A percentile compares a stretch with the other conserved stretches of the same genome.
Conservation (phyloP, 768 basidiomycete species). For the Pleurotus salmoneostramineus region DNA sequence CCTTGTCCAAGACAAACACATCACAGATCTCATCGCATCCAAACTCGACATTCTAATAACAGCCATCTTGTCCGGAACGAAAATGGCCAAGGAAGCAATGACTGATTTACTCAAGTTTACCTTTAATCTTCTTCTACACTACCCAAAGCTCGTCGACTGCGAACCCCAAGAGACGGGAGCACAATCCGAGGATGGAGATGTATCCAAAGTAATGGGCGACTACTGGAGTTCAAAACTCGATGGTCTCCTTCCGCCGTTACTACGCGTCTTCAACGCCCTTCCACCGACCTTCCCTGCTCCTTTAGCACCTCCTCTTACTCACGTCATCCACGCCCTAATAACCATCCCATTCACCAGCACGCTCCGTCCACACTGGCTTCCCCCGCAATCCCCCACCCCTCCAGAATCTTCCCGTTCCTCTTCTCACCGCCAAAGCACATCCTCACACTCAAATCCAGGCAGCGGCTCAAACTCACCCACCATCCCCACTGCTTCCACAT, state of each 20-base stretch:
- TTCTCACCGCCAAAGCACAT: conserved; percentile 22
- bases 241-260: conserved; percentile 62
- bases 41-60: conserved; percentile 58
- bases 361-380: conserved; percentile 63
- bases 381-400: conserved; percentile 24
- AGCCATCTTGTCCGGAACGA: conserved; percentile 44
- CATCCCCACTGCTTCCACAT: conserved; percentile 18
- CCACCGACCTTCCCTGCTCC: conserved; percentile 61
- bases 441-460: conserved; percentile 22
- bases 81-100: conserved; percentile 68
- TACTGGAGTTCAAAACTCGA: conserved; percentile 74
- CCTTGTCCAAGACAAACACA: conserved; percentile 64
- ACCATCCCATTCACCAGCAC: conserved; percentile 64
- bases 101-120: conserved; percentile 80
- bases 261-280: conserved; percentile 66
- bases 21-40: conserved; percentile 55
- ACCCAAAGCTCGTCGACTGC: conserved; percentile 59
- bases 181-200: conserved; percentile 16
- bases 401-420: conserved; percentile 22
- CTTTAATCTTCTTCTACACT: conserved; percentile 79
- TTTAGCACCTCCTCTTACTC: conserved; percentile 69
- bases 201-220: conserved; percentile 59
- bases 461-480: conserved; percentile 39
- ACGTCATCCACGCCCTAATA: conserved; percentile 80
- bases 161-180: conserved; percentile 37